Evolutionary conservation across 1,284 basidiomycete species (phyloP).

Genomic region (Fistulinella cinereoalba): DNA sequence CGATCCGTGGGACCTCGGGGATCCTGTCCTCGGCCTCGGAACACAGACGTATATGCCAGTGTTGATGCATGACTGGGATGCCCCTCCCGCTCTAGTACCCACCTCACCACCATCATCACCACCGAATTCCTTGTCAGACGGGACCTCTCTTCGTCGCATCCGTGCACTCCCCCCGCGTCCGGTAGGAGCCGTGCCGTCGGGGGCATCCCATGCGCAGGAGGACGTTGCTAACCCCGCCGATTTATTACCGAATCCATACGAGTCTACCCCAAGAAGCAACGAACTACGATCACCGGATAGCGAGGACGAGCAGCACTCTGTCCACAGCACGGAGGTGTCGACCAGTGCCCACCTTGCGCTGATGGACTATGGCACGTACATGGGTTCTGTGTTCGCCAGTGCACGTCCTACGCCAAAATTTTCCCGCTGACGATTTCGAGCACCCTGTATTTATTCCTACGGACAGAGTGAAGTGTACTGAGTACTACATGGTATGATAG

Average conservation of each 20-base stretch:
- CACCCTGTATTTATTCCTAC: slow-evolving; percentile 3
- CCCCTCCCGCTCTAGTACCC: slow-evolving; percentile 1
- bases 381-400: slow-evolving; percentile 17
- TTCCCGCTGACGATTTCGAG: slow-evolving; percentile 3
- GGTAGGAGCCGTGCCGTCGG: neutral
- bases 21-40: slow-evolving; percentile 25
- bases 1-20: slow-evolving; percentile 16
- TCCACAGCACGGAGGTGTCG: slow-evolving; percentile 25
- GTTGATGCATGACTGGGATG: slow-evolving; percentile 21
- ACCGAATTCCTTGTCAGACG: slow-evolving; percentile 10
- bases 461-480: neutral
- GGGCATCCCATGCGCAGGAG: too few species aligned
- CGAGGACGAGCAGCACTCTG: slow-evolving; percentile 21
- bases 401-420: slow-evolving; percentile 7
- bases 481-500: neutral
- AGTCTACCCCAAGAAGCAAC: neutral
- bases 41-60: slow-evolving; percentile 18
- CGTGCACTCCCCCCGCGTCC: slow-evolving; percentile 34
- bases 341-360: slow-evolving; percentile 29
- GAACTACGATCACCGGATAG: slow-evolving; percentile 4
- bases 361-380: slow-evolving; percentile 30
- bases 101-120: slow-evolving; percentile 9
- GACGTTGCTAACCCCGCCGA: too few species aligned
- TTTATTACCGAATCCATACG: slow-evolving; percentile 11
- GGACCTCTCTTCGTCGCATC: slow-evolving; percentile 16